A percentile compares a stretch with the other conserved stretches of the same genome.
Conservation (phyloP, 192 early-diverging fungal genomes). For the Backusella tuberculispora region DNA sequence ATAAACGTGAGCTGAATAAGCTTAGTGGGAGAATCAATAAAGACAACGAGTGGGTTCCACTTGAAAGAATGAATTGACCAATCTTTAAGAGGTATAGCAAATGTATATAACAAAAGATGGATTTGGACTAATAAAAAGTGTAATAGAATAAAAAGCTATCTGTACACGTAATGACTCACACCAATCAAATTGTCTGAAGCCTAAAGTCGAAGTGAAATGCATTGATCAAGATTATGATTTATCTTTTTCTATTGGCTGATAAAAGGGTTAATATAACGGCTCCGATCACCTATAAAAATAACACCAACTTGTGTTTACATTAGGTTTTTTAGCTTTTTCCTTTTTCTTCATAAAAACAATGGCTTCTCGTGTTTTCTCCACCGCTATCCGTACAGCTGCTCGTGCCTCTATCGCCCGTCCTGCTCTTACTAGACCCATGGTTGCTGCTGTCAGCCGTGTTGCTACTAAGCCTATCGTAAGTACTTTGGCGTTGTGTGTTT, state of each 20-base stretch:
- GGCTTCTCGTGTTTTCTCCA: constrained; percentile 41
- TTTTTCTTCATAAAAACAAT: constrained; percentile 21
- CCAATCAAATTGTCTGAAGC: constrained; percentile 22
- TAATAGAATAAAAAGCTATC: background rate
- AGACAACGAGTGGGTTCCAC: background rate
- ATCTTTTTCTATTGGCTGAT: constrained; percentile 19
- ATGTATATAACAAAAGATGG: constrained; percentile 15
- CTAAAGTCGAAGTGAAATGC: background rate
- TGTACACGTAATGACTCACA: constrained; percentile 36
- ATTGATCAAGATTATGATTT: constrained; percentile 24
- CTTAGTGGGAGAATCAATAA: background rate
- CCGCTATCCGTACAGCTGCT: constrained; percentile 39
- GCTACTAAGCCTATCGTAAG: constrained; percentile 35
- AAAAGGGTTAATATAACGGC: constrained; percentile 1
- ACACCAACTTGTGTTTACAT: background rate
- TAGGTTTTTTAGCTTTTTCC: constrained; percentile 6
- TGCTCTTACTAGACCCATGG: constrained; percentile 31
- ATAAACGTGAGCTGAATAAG: too few relatives aligned
- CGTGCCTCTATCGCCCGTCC: constrained; percentile 37
- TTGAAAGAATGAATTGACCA: background rate
- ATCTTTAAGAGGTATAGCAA: constrained; percentile 6
- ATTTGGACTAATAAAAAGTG: constrained; percentile 16
- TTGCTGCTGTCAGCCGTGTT: constrained; percentile 20
- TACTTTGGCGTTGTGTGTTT: too few relatives aligned
- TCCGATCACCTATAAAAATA: constrained; percentile 22